phyloP scores from a whole-genome alignment of 208 protist genomes.

The Wallacemonas rigidus region DNA sequence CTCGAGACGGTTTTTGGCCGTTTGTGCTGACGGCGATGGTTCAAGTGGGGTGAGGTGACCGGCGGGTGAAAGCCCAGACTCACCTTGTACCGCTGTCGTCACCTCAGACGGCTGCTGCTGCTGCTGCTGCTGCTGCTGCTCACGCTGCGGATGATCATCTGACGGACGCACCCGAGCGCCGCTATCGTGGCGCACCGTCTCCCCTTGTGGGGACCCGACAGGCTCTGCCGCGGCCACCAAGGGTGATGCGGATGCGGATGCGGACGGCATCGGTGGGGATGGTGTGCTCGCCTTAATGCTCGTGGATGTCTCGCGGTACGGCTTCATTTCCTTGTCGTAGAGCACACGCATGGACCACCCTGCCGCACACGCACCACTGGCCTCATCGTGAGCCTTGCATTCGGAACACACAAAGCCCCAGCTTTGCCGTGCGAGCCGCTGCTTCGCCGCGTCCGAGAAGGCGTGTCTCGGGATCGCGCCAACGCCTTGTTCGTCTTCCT shows the following conservation, averaged over 20 bases:
- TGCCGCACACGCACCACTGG: not conserved
- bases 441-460: constrained; percentile 40
- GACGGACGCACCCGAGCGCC: too few species aligned
- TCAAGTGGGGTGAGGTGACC: not conserved
- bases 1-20: not conserved
- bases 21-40: not conserved
- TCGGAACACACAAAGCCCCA: constrained; percentile 44
- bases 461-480: constrained; percentile 56
- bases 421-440: constrained; percentile 44
- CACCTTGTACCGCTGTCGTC: too few species aligned
- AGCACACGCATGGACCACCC: constrained; percentile 21
- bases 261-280: not conserved
- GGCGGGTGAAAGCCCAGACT: too few species aligned
- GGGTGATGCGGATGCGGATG: constrained; percentile 6
- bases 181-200: too few species aligned
- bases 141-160: too few species aligned
- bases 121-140: too few species aligned
- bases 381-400: constrained; percentile 28
- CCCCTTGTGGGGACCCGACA: too few species aligned
- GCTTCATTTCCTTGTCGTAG: constrained; percentile 57
- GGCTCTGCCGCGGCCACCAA: not conserved
- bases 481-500: constrained; percentile 78
- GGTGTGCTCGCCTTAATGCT: constrained; percentile 19
- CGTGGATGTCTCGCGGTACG: constrained; percentile 39
- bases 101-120: too few species aligned